Conservation (phyloP, 805 yeast genomes). For the Myxozyma lipomycoides region DNA sequence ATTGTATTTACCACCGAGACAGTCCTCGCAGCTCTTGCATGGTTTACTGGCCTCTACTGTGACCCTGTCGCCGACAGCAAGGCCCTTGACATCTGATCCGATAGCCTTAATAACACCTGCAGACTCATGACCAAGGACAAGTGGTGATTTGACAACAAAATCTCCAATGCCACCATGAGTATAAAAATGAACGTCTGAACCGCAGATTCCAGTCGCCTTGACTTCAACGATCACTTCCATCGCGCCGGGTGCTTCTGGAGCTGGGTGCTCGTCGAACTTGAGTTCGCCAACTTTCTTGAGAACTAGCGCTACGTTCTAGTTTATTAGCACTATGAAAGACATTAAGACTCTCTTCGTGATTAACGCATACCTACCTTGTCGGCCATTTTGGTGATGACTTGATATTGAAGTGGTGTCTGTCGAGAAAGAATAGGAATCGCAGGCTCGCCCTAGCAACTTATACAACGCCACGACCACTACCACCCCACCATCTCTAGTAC, state of each 20-base stretch:
- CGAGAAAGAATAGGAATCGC: too few species aligned
- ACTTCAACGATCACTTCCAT: constrained; percentile 21
- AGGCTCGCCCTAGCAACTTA: too few species aligned
- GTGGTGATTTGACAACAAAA: constrained; percentile 47
- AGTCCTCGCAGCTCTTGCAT: constrained; percentile 51
- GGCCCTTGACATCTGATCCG: constrained; percentile 45
- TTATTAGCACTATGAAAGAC: background rate
- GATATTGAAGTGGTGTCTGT: background rate
- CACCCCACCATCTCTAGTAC: too few species aligned
- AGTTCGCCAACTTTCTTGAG: constrained; percentile 46
- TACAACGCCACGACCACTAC: too few species aligned
- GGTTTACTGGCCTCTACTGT: constrained; percentile 61
- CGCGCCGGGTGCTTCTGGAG: constrained; percentile 34
- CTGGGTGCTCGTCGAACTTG: constrained; percentile 39
- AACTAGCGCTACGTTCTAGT: constrained; percentile 43
- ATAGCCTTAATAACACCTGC: constrained; percentile 46
- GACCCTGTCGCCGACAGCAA: constrained; percentile 54
- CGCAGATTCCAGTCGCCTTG: constrained; percentile 54
- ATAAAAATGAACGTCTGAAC: constrained; percentile 58
- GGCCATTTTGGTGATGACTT: constrained; percentile 2
- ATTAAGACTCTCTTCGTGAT: background rate
- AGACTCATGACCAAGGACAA: constrained; percentile 55
- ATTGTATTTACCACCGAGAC: constrained; percentile 50
- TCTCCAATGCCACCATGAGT: constrained; percentile 49
- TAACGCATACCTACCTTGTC: background rate